Percentiles rank a stretch among this genome's conserved stretches.
phyloP scores from a whole-genome alignment of 495 filamentous ascomycete species.

The Aspergillus avenaceus region DNA sequence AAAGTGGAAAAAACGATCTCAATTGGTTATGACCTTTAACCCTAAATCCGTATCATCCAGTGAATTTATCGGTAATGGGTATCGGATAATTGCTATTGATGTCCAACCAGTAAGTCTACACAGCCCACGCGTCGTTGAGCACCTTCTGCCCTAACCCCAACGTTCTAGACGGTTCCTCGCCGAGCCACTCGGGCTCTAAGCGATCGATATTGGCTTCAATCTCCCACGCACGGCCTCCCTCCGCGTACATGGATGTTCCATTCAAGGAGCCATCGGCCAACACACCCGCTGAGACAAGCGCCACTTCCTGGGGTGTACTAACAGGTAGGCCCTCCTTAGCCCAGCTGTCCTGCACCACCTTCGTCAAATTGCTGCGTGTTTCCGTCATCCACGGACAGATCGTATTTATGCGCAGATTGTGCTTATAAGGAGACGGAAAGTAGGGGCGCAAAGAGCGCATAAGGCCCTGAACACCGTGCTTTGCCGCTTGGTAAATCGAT shows the following conservation, averaged over 20 bases:
- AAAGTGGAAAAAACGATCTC: too few species aligned
- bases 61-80: conserved; percentile 1
- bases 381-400: conserved; percentile 53
- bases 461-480: conserved; percentile 47
- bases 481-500: conserved; percentile 46
- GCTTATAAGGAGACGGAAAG: conserved; percentile 31
- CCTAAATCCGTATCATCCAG: too few species aligned
- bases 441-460: conserved; percentile 44
- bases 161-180: conserved; percentile 31
- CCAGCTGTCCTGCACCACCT: conserved; percentile 41
- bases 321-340: conserved; percentile 38
- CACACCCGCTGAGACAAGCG: conserved; percentile 37
- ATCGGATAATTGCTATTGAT: neutral
- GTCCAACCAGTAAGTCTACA: neutral
- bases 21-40: too few species aligned
- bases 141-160: conserved; percentile 35
- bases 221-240: conserved; percentile 46
- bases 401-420: conserved; percentile 46
- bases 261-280: conserved; percentile 33
- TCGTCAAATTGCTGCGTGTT: conserved; percentile 32
- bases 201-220: conserved; percentile 43
- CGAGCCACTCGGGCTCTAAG: conserved; percentile 41
- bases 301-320: conserved; percentile 42
- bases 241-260: conserved; percentile 44
- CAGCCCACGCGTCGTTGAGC: conserved; percentile 11